Base-by-base conservation (phyloP, 306 rosid genomes). In the Lathyrus tuberosus region DNA sequence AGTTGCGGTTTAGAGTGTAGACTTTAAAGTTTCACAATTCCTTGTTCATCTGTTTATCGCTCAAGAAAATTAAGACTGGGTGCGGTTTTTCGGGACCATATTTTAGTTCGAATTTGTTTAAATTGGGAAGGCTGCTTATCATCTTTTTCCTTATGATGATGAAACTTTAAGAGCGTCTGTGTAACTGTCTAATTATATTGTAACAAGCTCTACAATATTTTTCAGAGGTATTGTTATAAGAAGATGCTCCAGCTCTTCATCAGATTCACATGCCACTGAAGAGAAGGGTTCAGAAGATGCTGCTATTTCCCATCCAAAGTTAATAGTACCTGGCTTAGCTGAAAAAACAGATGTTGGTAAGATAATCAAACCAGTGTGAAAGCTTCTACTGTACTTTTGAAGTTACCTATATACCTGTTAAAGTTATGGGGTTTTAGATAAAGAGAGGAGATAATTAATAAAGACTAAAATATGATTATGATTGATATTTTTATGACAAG, bases 221-320 rank as follows among this genome's bases (percentile, higher is more conserved):
- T 74, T 42, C 85, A 92, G 98, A 81, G 85, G 81, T 70, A 78
- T 78, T 73, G 67, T 72, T 58, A 80, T 78, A 75, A 87, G 76
- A 60, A 78, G 84, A 68, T 63, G 76, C 83, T 76, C 86, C 26
- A 86, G 82, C 81, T 76, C 88, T 37, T 82, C 90, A 12, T 79
- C 83, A n/a, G 86, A 84, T 84, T 90, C 93, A 65, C 87, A 72
- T 65, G 87, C 84, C 73, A 83, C 80, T 69, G 90, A 85, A 42
- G 87, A 78, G 62, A 79, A 82, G 73, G 57, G 71, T 53, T 75
- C 80, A 16, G 85, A 78, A 68, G 85, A 74, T 72, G 63, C 76
- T 66, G 80, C 74, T 31, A 42, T 71, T 75, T 80, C 85, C 72
- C 81, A 69, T 70, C 75, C 81, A 37, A 88, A 88, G 82, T 79